Percentiles rank a stretch among this genome's conserved stretches.
Evolutionary conservation across 768 basidiomycete species (phyloP).

Genomic region (Termitomyces sp.): DNA sequence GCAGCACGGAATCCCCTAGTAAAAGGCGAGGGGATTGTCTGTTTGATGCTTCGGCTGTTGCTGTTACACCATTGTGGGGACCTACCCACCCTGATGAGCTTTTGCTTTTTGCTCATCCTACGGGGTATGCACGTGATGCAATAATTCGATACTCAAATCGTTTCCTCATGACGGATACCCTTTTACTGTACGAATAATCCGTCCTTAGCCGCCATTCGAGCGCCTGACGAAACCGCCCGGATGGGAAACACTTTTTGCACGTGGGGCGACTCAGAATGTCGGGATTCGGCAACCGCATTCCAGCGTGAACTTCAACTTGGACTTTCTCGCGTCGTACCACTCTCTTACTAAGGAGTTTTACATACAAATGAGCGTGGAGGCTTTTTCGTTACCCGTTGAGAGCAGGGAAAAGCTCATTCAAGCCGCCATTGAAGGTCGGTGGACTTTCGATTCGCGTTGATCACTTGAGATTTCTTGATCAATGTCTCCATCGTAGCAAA

Average conservation of each 20-base stretch:
- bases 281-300: background rate
- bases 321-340: background rate
- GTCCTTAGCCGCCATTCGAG: background rate
- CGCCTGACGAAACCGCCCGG: background rate
- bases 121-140: slow-evolving; percentile 27
- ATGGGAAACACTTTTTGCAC: background rate
- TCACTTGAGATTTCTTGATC: background rate
- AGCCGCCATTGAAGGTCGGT: slow-evolving; percentile 53
- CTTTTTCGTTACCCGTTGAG: slow-evolving; percentile 30
- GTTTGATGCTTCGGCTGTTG: slow-evolving; percentile 41
- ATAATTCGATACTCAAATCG: background rate
- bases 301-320: background rate
- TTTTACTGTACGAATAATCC: background rate
- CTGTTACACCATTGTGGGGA: slow-evolving; percentile 13
- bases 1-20: slow-evolving; percentile 50
- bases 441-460: background rate
- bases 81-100: slow-evolving; percentile 4
- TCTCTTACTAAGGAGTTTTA: background rate
- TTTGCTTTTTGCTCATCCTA: slow-evolving; percentile 35
- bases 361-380: slow-evolving; percentile 14
- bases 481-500: slow-evolving; percentile 40
- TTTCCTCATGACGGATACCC: background rate
- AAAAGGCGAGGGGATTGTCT: slow-evolving; percentile 54
- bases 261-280: background rate
- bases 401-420: slow-evolving; percentile 46